Evolutionary conservation across 2,329 filamentous ascomycete species (phyloP), one percentile per base, ranked within the genome.

Genomic region (Hymenoscyphus occultus): DNA sequence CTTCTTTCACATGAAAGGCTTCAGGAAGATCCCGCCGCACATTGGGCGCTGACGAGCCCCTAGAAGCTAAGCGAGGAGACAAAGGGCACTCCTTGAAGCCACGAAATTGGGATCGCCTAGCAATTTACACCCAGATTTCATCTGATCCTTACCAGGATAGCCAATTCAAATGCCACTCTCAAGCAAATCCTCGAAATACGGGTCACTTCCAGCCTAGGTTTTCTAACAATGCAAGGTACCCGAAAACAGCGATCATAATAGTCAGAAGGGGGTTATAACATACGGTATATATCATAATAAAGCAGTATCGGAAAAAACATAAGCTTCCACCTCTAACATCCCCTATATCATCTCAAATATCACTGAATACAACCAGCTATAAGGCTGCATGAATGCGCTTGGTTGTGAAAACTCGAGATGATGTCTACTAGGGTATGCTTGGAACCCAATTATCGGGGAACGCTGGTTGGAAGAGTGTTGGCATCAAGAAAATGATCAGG

Each of bases 341-440:
- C 22, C n/a, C 19, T 28, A 54, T 54, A 54, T 28, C 48, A 54
- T 12, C 48, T 10, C 22, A 22, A 10, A 28, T 28, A 28, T 28
- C 9, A 28, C 13, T 28, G 1, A 54, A 54, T 1, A 22, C n/a
- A 54, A 54, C 10, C 48, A 12, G 5, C 10, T 28, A 54, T 54
- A 54, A 54, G 48, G 48, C 48, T 54, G 48, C 48, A 54, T 54
- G 19, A 54, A 54, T 28, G 7, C 19, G 48, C 48, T 28, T 54
- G 22, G 22, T 14, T 6, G 19, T 22, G 19, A 54, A 22, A 51
- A 28, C 13, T 22, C 9, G 19, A 54, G 13, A 12, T 3, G 14
- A 28, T n/a, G 48, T 14, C 7, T n/a, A 22, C 48, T 28, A 5
- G 48, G 48, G 10, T 22, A 54, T 54, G 48, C 48, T 54, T 54